These are phyloP conservation scores for Thermothelomyces thermophilus DNA, from an alignment of 2,329 filamentous ascomycete genomes.

Conservation along the genomic window DNA sequence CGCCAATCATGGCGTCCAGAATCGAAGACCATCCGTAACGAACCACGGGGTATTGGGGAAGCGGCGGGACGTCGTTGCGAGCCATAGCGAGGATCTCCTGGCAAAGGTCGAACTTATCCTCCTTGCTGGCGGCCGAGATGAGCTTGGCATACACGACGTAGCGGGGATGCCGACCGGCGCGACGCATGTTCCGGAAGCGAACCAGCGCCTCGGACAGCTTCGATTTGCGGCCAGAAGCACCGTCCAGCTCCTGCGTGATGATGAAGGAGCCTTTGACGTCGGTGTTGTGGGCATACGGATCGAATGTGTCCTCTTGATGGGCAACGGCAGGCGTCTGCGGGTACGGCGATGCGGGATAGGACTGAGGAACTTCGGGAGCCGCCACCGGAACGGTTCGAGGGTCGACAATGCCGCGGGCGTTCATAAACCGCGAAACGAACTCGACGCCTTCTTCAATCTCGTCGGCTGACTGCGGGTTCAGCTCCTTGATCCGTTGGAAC, in stretches of 20 bases:
- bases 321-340: slow-evolving; percentile 50
- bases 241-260: slow-evolving; percentile 86
- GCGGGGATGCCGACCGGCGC: slow-evolving; percentile 80
- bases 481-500: slow-evolving; percentile 72
- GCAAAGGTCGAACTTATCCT: slow-evolving; percentile 72
- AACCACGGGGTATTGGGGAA: slow-evolving; percentile 77
- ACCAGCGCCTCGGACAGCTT: slow-evolving; percentile 73
- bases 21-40: slow-evolving; percentile 96
- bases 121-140: slow-evolving; percentile 81
- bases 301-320: slow-evolving; percentile 72
- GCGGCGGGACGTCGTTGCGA: slow-evolving; percentile 76
- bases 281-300: slow-evolving; percentile 83
- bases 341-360: slow-evolving; percentile 46
- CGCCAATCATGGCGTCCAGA: slow-evolving; percentile 91
- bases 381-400: slow-evolving; percentile 45
- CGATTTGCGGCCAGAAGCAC: slow-evolving; percentile 63
- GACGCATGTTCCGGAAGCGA: slow-evolving; percentile 88
- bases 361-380: slow-evolving; percentile 39
- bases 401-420: slow-evolving; percentile 47
- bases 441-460: slow-evolving; percentile 84
- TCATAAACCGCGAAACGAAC: slow-evolving; percentile 56
- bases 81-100: slow-evolving; percentile 87
- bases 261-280: slow-evolving; percentile 90
- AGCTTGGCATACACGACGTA: slow-evolving; percentile 97
- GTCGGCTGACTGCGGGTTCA: slow-evolving; percentile 55